Evolutionary conservation across 345 rosid species (phyloP), one percentile per base, ranked within the genome.

Genomic region (Fremontodendron californicum): DNA sequence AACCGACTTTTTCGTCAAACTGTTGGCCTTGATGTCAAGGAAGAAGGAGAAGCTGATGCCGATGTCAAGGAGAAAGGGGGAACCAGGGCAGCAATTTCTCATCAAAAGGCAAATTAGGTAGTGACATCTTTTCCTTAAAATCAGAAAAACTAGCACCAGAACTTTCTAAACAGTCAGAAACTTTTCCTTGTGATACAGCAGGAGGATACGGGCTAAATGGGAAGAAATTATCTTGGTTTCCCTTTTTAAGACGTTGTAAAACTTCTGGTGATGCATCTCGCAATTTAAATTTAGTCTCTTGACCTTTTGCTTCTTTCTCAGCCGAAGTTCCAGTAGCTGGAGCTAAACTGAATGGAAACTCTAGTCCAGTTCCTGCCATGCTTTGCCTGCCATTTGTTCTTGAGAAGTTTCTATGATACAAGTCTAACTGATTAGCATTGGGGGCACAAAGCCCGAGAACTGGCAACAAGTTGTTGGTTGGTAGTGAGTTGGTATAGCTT

Each of bases 361-460:
- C 96, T 8, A 88, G 93, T 73, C 95, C 89, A 62, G 81, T 31
- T 31, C 84, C 87, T 15, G 76, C 65, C 85, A 89, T 89, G 82
- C 80, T 86, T 76, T 81, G 94, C 82, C 90, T 90, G 68, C 85
- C 81, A 83, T 82, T 81, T 68, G 94, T 88, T 86, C 91, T 89
- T 33, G 89, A 85, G 68, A 85, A 81, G 79, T 79, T 94, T 82
- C 88, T 86, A 16, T 84, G 88, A 33, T 84, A 83, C 6, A 84
- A 75, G 80, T 93, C 93, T 10, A 86, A 71, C 29, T 86, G 97
- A 78, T 74, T 67, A 39, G 91, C 91, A 84, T 91, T 96, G 45
- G 99, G 96, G 73, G 98, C 97, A 84, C 90, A 94, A 42, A 96
- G 87, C 79, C 99, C 98, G 74, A 94, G 91, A 81, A 96, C 96